phyloP scores from a whole-genome alignment of 345 rosid species.

The Nephelium lappaceum region DNA sequence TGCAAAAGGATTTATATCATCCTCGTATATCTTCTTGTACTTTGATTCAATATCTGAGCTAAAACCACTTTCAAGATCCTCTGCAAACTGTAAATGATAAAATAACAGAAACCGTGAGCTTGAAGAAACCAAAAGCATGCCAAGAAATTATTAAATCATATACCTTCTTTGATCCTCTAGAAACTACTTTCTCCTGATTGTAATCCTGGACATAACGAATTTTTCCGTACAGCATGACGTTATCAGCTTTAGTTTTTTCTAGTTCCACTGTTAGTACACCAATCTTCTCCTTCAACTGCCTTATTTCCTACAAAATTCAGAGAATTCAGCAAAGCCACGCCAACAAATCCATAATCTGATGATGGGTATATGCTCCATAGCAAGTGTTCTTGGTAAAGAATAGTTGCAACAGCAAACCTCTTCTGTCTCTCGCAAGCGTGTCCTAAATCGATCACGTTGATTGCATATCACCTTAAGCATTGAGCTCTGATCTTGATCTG shows the following conservation, averaged over 20 bases:
- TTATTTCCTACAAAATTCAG: conserved; percentile 62
- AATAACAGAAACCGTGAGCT: conserved; percentile 18
- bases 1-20: conserved; percentile 97
- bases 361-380: background rate
- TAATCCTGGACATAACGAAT: conserved; percentile 97
- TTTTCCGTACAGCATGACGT: conserved; percentile 93
- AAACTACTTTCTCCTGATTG: conserved; percentile 88
- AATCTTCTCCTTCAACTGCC: conserved; percentile 86
- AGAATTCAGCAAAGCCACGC: conserved; percentile 6
- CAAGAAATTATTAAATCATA: conserved; percentile 1
- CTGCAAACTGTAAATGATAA: conserved; percentile 54
- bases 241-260: conserved; percentile 94
- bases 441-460: conserved; percentile 91
- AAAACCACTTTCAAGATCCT: conserved; percentile 95
- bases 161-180: conserved; percentile 96
- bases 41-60: conserved; percentile 92
- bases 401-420: conserved; percentile 50
- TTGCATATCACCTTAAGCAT: conserved; percentile 98
- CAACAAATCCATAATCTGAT: conserved; percentile 3
- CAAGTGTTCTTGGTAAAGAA: conserved; percentile 15
- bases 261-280: conserved; percentile 70
- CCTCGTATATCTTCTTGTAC: conserved; percentile 98
- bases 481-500: conserved; percentile 93
- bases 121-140: background rate
- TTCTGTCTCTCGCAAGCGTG: conserved; percentile 85